Evolutionary conservation across 495 filamentous ascomycete species (phyloP).

Genomic region (Pseudotulostoma volvatum): DNA sequence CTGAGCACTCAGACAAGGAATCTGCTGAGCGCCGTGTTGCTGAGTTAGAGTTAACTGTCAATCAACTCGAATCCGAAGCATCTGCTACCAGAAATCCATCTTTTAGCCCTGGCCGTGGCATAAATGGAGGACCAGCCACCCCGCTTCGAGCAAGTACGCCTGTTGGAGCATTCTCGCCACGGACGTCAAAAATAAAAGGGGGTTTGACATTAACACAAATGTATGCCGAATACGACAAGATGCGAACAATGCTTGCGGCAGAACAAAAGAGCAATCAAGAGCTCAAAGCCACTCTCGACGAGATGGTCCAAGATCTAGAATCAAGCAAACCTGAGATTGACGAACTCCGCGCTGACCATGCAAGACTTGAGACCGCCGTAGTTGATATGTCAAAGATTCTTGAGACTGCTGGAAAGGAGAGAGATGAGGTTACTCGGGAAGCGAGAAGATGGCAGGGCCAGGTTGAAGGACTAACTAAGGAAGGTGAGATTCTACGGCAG

Average conservation of each 20-base stretch:
- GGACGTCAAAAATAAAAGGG: conserved; percentile 37
- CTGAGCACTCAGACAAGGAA: conserved; percentile 55
- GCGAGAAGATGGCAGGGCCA: conserved; percentile 58
- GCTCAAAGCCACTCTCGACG: conserved; percentile 58
- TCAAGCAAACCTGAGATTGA: conserved; percentile 43
- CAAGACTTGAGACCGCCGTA: conserved; percentile 44
- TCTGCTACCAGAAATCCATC: conserved; percentile 14
- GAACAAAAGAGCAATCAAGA: conserved; percentile 57
- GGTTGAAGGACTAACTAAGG: conserved; percentile 50
- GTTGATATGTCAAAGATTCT: conserved; percentile 61
- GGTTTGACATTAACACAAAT: conserved; percentile 50
- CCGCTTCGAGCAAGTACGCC: conserved; percentile 35
- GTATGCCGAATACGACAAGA: conserved; percentile 46
- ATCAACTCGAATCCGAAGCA: conserved; percentile 43
- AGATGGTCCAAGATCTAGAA: conserved; percentile 52
- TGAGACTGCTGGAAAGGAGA: conserved; percentile 37
- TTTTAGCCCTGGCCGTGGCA: conserved; percentile 35
- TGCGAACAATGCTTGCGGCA: conserved; percentile 40
- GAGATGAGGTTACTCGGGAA: conserved; percentile 39
- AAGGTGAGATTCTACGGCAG: conserved; percentile 65
- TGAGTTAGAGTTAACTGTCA: conserved; percentile 60
- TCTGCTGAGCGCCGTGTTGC: conserved; percentile 50
- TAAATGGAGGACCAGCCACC: conserved; percentile 36
- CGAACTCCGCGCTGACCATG: conserved; percentile 39
- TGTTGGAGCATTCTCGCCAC: conserved; percentile 38